phyloP scores from a whole-genome alignment of 352 stramenopile species.

The Phytophthora citricola region DNA sequence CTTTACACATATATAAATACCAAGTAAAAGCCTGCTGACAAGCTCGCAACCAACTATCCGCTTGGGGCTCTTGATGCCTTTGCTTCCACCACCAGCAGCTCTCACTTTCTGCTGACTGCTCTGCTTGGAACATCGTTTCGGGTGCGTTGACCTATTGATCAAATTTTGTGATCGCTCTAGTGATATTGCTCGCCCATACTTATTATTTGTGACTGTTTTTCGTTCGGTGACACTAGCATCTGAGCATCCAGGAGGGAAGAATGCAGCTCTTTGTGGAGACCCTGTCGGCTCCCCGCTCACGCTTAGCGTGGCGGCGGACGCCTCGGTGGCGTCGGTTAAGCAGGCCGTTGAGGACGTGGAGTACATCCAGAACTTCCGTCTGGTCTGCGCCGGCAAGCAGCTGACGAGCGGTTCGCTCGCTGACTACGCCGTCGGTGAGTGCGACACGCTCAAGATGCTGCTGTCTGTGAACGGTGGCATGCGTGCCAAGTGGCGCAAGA shows the following conservation, averaged over 20 bases:
- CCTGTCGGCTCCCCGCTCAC: constrained; percentile 84
- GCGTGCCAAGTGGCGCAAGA: constrained; percentile 98
- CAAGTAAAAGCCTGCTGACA: constrained; percentile 5
- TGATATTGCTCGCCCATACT: not conserved
- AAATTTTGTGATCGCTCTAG: not conserved
- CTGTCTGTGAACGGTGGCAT: constrained; percentile 94
- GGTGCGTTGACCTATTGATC: constrained; percentile 35
- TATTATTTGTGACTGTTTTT: not conserved
- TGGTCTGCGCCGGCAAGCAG: constrained; percentile 88
- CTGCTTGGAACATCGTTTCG: constrained; percentile 84
- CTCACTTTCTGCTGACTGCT: constrained; percentile 95
- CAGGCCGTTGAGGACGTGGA: constrained; percentile 95
- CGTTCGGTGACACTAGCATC: constrained; percentile 58
- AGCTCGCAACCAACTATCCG: constrained; percentile 25
- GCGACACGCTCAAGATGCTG: constrained; percentile 93
- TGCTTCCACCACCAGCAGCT: not conserved
- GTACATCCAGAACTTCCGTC: constrained; percentile 94
- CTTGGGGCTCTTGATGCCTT: not conserved
- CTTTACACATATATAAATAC: constrained; percentile 6
- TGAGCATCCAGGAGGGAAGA: constrained; percentile 93
- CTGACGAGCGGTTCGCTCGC: constrained; percentile 87
- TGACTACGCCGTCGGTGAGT: constrained; percentile 93
- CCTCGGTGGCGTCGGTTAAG: constrained; percentile 93
- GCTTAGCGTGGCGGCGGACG: constrained; percentile 81
- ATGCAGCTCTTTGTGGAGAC: constrained; percentile 97